A percentile compares a stretch with the other conserved stretches of the same genome.
Evolutionary conservation across 1,139 yeast species (phyloP).

Genomic region (Arxiozyma bovina): DNA sequence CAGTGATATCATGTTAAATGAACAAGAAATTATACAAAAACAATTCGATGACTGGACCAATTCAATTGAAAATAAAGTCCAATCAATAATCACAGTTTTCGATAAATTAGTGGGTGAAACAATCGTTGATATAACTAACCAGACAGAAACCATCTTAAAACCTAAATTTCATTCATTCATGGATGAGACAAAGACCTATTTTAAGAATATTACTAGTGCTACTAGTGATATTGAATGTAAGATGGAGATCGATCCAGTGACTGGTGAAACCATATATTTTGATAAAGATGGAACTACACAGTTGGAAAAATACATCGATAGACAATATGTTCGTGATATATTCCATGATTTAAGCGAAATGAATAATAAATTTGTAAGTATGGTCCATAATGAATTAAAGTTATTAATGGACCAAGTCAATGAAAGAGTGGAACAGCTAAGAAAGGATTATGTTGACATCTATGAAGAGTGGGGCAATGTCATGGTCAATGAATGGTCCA

Average conservation of each 20-base stretch:
- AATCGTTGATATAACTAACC: conserved; percentile 2
- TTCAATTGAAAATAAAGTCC: conserved; percentile 10
- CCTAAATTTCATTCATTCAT: conserved; percentile 26
- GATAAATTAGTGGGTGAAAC: conserved; percentile 10
- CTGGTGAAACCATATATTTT: conserved; percentile 33
- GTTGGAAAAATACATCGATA: conserved; percentile 36
- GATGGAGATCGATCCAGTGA: conserved; percentile 37
- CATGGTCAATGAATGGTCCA: conserved; percentile 48
- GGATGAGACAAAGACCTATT: conserved; percentile 34
- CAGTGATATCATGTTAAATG: conserved; percentile 7
- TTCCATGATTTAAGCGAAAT: conserved; percentile 34
- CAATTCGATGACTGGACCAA: conserved; percentile 14
- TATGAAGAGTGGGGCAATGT: conserved; percentile 68
- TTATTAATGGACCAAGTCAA: conserved; percentile 5
- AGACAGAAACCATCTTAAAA: conserved; percentile 2
- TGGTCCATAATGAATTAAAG: conserved; percentile 7
- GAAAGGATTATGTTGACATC: conserved; percentile 52
- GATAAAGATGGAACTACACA: conserved; percentile 30
- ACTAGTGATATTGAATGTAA: conserved; percentile 45
- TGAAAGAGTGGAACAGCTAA: conserved; percentile 33
- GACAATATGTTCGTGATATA: conserved; percentile 52
- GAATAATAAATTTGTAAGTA: conserved; percentile 2
- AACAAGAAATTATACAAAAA: conserved; percentile 9
- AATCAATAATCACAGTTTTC: conserved; percentile 8
- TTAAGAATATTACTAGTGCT: conserved; percentile 37